phyloP scores from a whole-genome alignment of 106 monocot genomes.

The Chionographis japonica region DNA sequence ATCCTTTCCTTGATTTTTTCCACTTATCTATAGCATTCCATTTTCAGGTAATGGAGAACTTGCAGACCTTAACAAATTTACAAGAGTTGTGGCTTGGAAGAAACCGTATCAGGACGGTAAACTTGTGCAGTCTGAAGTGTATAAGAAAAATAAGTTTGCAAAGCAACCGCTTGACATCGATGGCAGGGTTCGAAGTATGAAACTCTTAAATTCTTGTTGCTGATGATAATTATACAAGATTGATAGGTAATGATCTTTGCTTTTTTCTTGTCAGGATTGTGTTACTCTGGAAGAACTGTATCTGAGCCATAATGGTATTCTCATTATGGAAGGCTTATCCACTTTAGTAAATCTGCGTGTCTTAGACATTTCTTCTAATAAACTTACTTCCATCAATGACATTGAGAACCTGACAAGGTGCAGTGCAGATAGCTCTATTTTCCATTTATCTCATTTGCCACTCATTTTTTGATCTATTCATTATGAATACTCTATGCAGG shows the following conservation, averaged over 20 bases:
- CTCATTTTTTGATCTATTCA: neutral
- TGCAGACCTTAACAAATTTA: constrained; percentile 71
- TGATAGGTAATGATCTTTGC: neutral
- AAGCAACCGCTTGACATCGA: constrained; percentile 87
- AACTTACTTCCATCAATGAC: constrained; percentile 65
- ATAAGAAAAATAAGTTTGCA: constrained; percentile 89
- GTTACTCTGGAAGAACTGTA: constrained; percentile 87
- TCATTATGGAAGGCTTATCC: constrained; percentile 90
- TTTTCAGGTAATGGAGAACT: constrained; percentile 83
- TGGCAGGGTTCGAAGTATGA: constrained; percentile 79
- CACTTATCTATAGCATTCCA: neutral
- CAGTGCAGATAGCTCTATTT: neutral
- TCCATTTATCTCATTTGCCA: neutral
- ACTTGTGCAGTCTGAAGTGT: constrained; percentile 79
- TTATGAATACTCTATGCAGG: constrained; percentile 33
- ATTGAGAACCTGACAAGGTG: constrained; percentile 78
- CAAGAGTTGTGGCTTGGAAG: constrained; percentile 84
- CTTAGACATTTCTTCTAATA: constrained; percentile 90
- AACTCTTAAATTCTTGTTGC: neutral
- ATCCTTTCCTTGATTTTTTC: neutral
- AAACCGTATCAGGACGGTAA: constrained; percentile 74
- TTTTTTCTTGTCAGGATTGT: constrained; percentile 59
- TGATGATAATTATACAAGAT: neutral
- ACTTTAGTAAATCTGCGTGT: constrained; percentile 69
- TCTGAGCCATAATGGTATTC: constrained; percentile 95